Evolutionary conservation across 352 stramenopile genomes (phyloP), one percentile per base, ranked within the genome.

Genomic region (Plasmopara viticola): DNA sequence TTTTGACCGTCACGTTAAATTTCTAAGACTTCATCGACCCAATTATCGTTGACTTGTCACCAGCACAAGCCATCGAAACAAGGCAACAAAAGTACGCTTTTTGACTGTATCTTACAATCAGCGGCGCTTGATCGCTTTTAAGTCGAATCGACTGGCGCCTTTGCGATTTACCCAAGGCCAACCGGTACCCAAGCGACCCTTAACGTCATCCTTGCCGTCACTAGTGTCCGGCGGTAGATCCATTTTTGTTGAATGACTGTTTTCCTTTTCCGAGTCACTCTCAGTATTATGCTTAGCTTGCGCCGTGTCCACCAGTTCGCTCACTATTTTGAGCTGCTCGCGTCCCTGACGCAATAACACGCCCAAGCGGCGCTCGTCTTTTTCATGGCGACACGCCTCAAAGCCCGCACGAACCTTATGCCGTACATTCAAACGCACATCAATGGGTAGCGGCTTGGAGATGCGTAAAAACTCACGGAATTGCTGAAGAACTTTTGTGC

Each of bases 311-410:
- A 89, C 78, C 56, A 86, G 51, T 46, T 86, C 72, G 47, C 66
- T 72, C 43, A 89, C 75, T 65, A 82, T 75, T 58, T 86, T 83
- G 45, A 86, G 61, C 56, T 89, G 75, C 3, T 80, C 72, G 15
- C 69, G 70, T 17, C 69, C 66, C 47, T 84, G 74, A n/a, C 67
- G 71, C 46, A 86, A 53, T 40, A 86, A 59, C 6, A 73, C 31
- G 13, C 58, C 51, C 40, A 81, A 68, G 25, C 68, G 58, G 9
- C 67, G 70, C n/a, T 86, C 75, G 56, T 86, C 73, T 13, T 73
- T 35, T n/a, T 86, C 51, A 39, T 66, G 14, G 30, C 73, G 68
- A 14, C 72, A 75, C 45, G 70, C 45, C 15, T 86, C 78, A 35
- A 83, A 89, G 13, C 64, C 69, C 9, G 61, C 60, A 55, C 78